Percentiles rank a stretch among this genome's conserved stretches.
Evolutionary conservation across 345 rosid genomes (phyloP).

Genomic region (Excoecaria cochinchinensis): DNA sequence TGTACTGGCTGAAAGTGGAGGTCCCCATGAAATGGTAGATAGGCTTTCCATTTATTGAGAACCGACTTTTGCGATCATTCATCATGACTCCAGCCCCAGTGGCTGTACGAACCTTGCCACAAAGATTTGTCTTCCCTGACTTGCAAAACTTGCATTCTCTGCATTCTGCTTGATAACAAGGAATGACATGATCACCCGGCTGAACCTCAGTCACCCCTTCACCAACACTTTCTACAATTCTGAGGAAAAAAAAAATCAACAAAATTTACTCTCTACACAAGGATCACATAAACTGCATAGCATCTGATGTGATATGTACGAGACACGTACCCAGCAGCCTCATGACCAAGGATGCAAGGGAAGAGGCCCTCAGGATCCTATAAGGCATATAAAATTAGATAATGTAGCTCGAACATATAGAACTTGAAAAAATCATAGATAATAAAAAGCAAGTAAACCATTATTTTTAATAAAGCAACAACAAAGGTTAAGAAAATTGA

Average conservation of each 20-base stretch:
- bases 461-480: neutral
- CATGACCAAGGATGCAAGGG: slow-evolving; percentile 97
- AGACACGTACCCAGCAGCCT: slow-evolving; percentile 66
- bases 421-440: neutral
- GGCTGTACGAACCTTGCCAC: slow-evolving; percentile 87
- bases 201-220: slow-evolving; percentile 93
- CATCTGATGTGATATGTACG: neutral
- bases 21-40: slow-evolving; percentile 99
- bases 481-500: neutral
- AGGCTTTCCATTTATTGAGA: slow-evolving; percentile 82
- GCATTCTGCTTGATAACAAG: slow-evolving; percentile 99
- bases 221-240: slow-evolving; percentile 96
- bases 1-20: slow-evolving; percentile 95
- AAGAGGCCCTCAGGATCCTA: slow-evolving; percentile 97
- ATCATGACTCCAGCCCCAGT: slow-evolving; percentile 97
- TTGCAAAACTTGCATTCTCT: slow-evolving; percentile 96
- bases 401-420: neutral
- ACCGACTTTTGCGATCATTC: slow-evolving; percentile 81
- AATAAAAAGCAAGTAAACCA: neutral
- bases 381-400: slow-evolving; percentile 19
- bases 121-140: slow-evolving; percentile 96
- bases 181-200: slow-evolving; percentile 94
- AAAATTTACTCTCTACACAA: neutral
- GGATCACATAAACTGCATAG: slow-evolving; percentile 2
- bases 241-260: slow-evolving; percentile 24